Evolutionary conservation across 176 grass and related monocot genomes (phyloP), one percentile per base, ranked within the genome.

Genomic region (Tillandsia leiboldiana): DNA sequence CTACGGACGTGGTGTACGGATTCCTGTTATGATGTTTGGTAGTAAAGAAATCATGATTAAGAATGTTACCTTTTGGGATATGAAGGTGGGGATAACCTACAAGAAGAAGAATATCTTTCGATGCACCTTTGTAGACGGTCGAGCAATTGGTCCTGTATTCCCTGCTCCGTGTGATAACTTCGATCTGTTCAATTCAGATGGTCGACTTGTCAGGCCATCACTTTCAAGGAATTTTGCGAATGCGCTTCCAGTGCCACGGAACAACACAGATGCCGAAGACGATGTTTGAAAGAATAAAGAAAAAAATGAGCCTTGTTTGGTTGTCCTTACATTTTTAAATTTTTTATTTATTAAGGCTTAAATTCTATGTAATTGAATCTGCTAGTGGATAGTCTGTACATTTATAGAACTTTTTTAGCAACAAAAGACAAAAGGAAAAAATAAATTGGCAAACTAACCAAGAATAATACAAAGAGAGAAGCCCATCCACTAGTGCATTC

Each of bases 21-120:
- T 96, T n/a, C 92, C 92, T 29, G 88, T 96, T 48, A 86, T 81
- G 64, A 87, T 81, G 73, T 86, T 87, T 73, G 92, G 92, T 29
- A 96, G 88, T 51, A 82, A 87, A n/a, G 71, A 72, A 49, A 92
- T 96, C 70, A 88, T 86, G 13, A 84, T 96, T 48, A 89, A 73
- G 79, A 70, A 57, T 63, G 80, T 96, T 29, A 86, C 72, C 71
- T 92, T 96, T 62, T 78, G 72, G 33, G 83, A 87, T 67, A 87
- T 96, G 84, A 80, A 81, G 53, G 79, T 96, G 22, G 88, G 88
- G 65, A 84, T 92, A 76, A 92, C 82, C 79, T 92, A 92, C 81
- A 92, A 96, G 88, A 96, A 89, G 83, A 96, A 96, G 81, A 86
- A 85, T 62, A 89, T 96, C 66, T 96, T 96, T 65, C 92, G 89